phyloP scores from a whole-genome alignment of 2,329 filamentous ascomycete species.

The Aspergillus viridinutans region DNA sequence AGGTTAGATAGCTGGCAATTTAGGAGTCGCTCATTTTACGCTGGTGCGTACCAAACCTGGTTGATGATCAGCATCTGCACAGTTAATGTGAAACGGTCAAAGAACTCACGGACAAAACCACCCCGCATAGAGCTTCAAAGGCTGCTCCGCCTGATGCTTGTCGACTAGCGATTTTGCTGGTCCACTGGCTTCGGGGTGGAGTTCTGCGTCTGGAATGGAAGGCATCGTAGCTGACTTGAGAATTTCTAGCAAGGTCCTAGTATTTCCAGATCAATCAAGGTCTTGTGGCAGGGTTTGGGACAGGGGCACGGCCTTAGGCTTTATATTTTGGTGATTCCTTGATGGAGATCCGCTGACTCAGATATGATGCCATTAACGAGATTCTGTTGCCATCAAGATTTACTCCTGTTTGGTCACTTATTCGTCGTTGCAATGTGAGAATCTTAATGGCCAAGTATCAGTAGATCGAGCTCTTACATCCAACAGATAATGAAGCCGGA shows the following conservation, averaged over 20 bases:
- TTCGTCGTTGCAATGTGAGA: not conserved
- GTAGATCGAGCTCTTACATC: too few relatives aligned
- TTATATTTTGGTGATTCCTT: too few relatives aligned
- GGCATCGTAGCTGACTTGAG: conserved; percentile 14
- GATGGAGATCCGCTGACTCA: too few relatives aligned
- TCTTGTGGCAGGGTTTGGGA: too few relatives aligned
- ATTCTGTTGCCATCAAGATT: too few relatives aligned
- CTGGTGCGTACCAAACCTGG: conserved; percentile 30
- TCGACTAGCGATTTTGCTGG: conserved; percentile 37
- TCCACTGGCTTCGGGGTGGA: conserved; percentile 45
- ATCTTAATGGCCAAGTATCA: not conserved
- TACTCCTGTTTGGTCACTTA: not conserved
- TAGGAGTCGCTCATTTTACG: too few relatives aligned
- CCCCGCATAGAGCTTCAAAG: conserved; percentile 62
- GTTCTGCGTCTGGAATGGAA: conserved; percentile 38
- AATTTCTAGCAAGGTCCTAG: too few relatives aligned
- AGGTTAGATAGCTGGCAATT: conserved; percentile 1
- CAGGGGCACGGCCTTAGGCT: too few relatives aligned
- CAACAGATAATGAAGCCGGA: not conserved
- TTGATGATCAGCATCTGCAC: conserved; percentile 1
- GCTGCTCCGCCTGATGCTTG: conserved; percentile 30
- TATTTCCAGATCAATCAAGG: too few relatives aligned
- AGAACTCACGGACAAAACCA: conserved; percentile 63
- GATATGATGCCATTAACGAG: too few relatives aligned
- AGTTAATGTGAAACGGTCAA: conserved; percentile 1